Conservation (phyloP, 805 yeast species). For the Wickerhamomyces alni region DNA sequence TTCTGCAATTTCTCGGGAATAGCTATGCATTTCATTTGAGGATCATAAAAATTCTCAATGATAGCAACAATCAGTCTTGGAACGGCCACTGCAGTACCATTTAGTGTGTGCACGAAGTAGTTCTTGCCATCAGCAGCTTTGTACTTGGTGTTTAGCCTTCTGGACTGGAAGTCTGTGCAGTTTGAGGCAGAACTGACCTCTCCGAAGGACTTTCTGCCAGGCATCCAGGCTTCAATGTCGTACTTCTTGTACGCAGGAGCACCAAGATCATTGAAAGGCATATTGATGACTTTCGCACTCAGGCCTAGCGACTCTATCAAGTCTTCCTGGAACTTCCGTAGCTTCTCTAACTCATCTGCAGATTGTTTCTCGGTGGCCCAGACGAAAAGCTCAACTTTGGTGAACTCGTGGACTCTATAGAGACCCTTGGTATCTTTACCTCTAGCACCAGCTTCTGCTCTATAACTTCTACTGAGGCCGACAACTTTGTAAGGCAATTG, state of each 20-base stretch:
- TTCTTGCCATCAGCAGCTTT: conserved; percentile 27
- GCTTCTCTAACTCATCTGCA: conserved; percentile 45
- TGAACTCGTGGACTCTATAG: conserved; percentile 93
- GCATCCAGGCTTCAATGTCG: conserved; percentile 98
- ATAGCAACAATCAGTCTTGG: conserved; percentile 88
- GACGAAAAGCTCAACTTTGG: conserved; percentile 87
- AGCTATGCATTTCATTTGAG: conserved; percentile 40
- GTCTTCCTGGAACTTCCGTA: conserved; percentile 59
- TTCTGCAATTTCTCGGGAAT: conserved; percentile 66
- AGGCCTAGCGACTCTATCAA: conserved; percentile 66
- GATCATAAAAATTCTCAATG: conserved; percentile 79
- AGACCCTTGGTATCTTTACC: conserved; percentile 90
- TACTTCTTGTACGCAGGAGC: conserved; percentile 89
- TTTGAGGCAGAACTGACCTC: conserved; percentile 89
- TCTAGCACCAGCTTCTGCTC: conserved; percentile 97
- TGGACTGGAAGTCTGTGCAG: conserved; percentile 85
- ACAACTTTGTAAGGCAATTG: conserved; percentile 55
- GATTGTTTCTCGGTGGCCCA: conserved; percentile 52
- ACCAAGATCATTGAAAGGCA: conserved; percentile 90
- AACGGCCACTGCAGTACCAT: conserved; percentile 94
- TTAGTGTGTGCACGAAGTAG: conserved; percentile 71
- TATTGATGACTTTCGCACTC: conserved; percentile 72
- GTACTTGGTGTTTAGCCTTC: conserved; percentile 70
- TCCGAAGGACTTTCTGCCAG: conserved; percentile 90
- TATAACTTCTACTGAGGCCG: conserved; percentile 79